A percentile compares a stretch with the other conserved stretches of the same genome.
Conservation (phyloP, 169 alveolate species). For the Eimeria necatrix region DNA sequence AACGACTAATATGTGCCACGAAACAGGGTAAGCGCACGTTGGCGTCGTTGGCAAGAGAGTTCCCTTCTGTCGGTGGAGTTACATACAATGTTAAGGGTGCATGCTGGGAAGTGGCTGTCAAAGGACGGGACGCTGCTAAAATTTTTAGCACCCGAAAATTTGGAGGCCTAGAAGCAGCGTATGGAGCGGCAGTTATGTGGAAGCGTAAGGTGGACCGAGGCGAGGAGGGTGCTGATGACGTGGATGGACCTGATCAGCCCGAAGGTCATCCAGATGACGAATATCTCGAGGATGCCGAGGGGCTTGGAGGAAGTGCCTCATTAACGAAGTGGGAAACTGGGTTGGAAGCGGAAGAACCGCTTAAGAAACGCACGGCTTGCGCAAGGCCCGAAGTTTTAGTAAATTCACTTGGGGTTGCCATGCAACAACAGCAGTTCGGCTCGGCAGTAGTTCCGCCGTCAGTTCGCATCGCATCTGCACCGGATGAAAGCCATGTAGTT, state of each 20-base stretch:
- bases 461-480: conserved; percentile 12
- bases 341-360: conserved; percentile 36
- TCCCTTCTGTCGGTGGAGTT: conserved; percentile 74
- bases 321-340: conserved; percentile 45
- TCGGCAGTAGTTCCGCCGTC: conserved; percentile 42
- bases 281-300: conserved; percentile 65
- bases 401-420: conserved; percentile 28
- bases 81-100: conserved; percentile 79
- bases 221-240: conserved; percentile 63
- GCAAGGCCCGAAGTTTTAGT: background rate
- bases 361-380: conserved; percentile 21
- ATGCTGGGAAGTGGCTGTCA: conserved; percentile 79
- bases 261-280: conserved; percentile 66
- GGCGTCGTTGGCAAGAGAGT: conserved; percentile 75
- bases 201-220: conserved; percentile 61
- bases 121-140: conserved; percentile 60
- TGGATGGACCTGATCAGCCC: conserved; percentile 22
- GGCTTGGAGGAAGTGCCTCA: conserved; percentile 35
- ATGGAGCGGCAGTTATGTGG: conserved; percentile 78
- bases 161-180: conserved; percentile 79
- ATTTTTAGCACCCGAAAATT: conserved; percentile 74
- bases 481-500: background rate
- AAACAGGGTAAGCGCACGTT: conserved; percentile 74
- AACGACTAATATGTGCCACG: conserved; percentile 41
- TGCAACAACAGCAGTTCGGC: conserved; percentile 71